These are phyloP conservation scores for Draba incana DNA, from an alignment of 345 rosid species.

Conservation along the genomic window DNA sequence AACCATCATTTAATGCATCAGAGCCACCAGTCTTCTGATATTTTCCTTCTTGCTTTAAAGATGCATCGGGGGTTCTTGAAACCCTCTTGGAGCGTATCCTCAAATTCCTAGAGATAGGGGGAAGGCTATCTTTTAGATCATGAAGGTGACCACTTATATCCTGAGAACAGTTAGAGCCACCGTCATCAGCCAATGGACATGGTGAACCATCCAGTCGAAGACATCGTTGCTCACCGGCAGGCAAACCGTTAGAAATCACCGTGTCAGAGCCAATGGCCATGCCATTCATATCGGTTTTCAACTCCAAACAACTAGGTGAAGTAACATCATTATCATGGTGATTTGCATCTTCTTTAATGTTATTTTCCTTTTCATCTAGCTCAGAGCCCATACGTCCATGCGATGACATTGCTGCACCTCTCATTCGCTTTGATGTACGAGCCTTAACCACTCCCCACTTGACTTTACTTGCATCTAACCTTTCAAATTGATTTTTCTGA, in stretches of 20 bases:
- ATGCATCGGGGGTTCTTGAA: conserved; percentile 46
- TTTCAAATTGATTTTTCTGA: conserved; percentile 46
- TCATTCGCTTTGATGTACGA: conserved; percentile 73
- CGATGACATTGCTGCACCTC: conserved; percentile 52
- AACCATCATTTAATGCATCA: conserved; percentile 42
- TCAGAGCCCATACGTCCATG: conserved; percentile 45
- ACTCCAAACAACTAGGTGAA: conserved; percentile 38
- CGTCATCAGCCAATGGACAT: conserved; percentile 39
- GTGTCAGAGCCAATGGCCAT: conserved; percentile 33
- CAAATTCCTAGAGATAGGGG: conserved; percentile 51
- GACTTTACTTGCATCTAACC: conserved; percentile 57
- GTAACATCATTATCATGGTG: conserved; percentile 40
- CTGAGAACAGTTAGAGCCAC: conserved; percentile 34
- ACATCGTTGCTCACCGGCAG: conserved; percentile 42
- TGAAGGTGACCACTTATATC: conserved; percentile 41
- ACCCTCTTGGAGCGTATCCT: conserved; percentile 49
- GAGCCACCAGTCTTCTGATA: conserved; percentile 42
- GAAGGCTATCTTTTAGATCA: conserved; percentile 49
- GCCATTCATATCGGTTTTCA: conserved; percentile 23
- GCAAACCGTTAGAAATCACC: conserved; percentile 43
- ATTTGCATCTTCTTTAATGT: conserved; percentile 41
- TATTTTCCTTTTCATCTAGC: conserved; percentile 41
- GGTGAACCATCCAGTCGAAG: conserved; percentile 46
- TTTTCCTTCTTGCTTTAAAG: conserved; percentile 42
- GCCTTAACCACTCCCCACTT: conserved; percentile 90